Conservation (phyloP, 2,329 filamentous ascomycete species). For the Trichoderma sp. region DNA sequence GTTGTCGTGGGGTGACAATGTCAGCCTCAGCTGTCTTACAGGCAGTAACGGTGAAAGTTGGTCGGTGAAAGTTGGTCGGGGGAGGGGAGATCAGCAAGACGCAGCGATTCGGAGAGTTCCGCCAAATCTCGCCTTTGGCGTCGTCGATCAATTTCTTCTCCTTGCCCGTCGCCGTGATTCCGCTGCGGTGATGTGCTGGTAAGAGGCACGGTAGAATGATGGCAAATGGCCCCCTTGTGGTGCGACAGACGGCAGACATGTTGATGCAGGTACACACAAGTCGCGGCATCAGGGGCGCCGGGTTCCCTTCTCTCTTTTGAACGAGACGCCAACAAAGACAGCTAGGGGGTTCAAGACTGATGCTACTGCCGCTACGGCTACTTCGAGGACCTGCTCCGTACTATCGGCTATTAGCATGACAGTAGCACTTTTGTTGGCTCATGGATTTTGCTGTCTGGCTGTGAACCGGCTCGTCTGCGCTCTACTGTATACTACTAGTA, state of each 20-base stretch:
- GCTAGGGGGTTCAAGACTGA: not conserved
- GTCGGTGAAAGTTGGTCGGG: not conserved
- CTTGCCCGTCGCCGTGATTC: not conserved
- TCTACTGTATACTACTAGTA: too few relatives aligned
- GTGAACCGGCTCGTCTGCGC: not conserved
- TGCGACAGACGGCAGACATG: not conserved
- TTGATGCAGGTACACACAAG: not conserved
- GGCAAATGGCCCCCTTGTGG: not conserved
- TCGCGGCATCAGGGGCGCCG: not conserved
- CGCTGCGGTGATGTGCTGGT: conserved; percentile 1
- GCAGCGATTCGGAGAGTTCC: conserved; percentile 16
- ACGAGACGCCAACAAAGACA: not conserved
- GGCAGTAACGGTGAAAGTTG: conserved; percentile 4
- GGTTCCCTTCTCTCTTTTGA: not conserved
- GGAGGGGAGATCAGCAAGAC: conserved; percentile 14
- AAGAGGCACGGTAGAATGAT: not conserved
- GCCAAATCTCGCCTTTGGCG: conserved; percentile 10
- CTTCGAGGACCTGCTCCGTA: not conserved
- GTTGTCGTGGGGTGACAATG: conserved; percentile 2
- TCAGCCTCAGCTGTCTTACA: conserved; percentile 2
- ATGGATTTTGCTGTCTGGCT: not conserved
- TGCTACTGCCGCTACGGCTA: not conserved
- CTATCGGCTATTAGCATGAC: not conserved
- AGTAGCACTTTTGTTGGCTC: not conserved
- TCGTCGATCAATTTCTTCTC: conserved; percentile 11